Percentiles rank a stretch among this genome's conserved stretches.
Evolutionary conservation across 352 stramenopile genomes (phyloP).

Genomic region (Globisporangium ultimum): DNA sequence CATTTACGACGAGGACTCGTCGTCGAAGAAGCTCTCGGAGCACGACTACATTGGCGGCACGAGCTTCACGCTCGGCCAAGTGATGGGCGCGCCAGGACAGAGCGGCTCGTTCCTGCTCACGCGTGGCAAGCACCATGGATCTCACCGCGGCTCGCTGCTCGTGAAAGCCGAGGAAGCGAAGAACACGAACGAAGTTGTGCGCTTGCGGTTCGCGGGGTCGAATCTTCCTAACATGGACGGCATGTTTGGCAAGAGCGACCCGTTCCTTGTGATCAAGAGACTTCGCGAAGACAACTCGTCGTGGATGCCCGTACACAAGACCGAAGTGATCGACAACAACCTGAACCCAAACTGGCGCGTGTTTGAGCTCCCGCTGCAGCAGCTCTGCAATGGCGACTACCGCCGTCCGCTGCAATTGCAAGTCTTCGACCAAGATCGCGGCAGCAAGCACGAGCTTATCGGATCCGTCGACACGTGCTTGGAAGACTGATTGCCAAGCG

Average conservation of each 20-base stretch:
- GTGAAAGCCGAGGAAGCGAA: constrained; percentile 63
- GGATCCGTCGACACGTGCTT: constrained; percentile 57
- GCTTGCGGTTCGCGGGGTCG: constrained; percentile 43
- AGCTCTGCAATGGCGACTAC: constrained; percentile 78
- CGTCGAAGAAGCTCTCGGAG: constrained; percentile 48
- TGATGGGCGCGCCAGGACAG: constrained; percentile 74
- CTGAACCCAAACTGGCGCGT: constrained; percentile 64
- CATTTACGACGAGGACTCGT: constrained; percentile 85
- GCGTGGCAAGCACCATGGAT: constrained; percentile 30
- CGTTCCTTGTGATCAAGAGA: constrained; percentile 55
- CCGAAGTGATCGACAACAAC: constrained; percentile 71
- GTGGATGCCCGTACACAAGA: constrained; percentile 59
- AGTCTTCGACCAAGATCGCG: constrained; percentile 78
- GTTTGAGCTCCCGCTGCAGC: constrained; percentile 54
- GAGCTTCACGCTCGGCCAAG: constrained; percentile 73
- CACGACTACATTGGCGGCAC: constrained; percentile 74
- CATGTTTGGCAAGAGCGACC: constrained; percentile 62
- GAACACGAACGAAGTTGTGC: constrained; percentile 38
- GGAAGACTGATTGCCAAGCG: constrained; percentile 50
- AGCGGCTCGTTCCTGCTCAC: constrained; percentile 57
- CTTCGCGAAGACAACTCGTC: constrained; percentile 48
- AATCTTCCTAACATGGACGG: constrained; percentile 63
- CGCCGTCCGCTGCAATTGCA: constrained; percentile 66
- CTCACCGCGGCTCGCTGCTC: constrained; percentile 47
- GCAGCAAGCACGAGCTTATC: constrained; percentile 67